Base-by-base conservation (phyloP, 768 basidiomycete species). In the Lactarius indigo region DNA sequence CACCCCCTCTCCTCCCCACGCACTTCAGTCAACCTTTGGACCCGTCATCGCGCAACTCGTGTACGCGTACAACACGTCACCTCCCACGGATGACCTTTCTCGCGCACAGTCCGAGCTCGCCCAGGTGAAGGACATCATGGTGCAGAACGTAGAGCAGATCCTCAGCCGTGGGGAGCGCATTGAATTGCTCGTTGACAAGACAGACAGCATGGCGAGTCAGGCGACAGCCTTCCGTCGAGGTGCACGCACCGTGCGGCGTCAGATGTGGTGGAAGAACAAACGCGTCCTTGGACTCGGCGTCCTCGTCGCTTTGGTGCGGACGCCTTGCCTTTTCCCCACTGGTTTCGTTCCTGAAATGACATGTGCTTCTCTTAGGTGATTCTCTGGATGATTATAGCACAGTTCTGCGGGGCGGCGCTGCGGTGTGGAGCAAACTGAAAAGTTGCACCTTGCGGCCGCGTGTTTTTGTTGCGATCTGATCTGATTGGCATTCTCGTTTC, bases 111-210 rank as follows among this genome's bases (percentile, higher is more conserved):
- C 85, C 5, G 95, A 98, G 76, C 82, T 94, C 50, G 86, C 87
- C 67, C 91, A 93, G 71, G 92, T 97, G 57, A 98, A 97, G 76
- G 90, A 95, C 73, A 93, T 97, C 78, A 96, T 97, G 95, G 96
- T 98, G 59, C 92, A 98, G 77, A 98, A 98, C 75, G 96, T 98
- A 69, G 94, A 98, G 78, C 92, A 95, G 76, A 96, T 98, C 69
- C 85, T 99, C 50, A 90, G 86, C 61, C 84, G 97, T 42, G 97
- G 97, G 28, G 97, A 99, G 77, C 84, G 97, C 61, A 93, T 99
- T 71, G 96, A 98, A 75, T 82, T 98, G 20, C 84, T 99, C 60
- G 92, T 98, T 35, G 94, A 98, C 80, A 97, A 97, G 83, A 99
- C 97, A 33, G 96, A 98, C 74, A 90, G 84, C 63, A 92, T 99